Percentiles rank a stretch among this genome's conserved stretches.
Evolutionary conservation across 1,139 yeast genomes (phyloP).

Genomic region (Zygosaccharomyces sapae): DNA sequence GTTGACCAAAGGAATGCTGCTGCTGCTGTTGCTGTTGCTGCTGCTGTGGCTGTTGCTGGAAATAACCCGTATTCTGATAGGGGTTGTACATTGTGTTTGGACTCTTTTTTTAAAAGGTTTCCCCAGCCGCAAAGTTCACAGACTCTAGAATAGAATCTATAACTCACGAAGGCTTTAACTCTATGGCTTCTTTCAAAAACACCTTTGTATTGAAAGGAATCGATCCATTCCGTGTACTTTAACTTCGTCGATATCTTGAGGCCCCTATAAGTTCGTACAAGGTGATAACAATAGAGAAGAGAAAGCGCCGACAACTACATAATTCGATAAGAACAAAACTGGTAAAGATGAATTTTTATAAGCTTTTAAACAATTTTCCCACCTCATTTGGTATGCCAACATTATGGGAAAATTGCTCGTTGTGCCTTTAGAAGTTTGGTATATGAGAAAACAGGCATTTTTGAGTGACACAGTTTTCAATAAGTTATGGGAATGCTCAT

Average conservation of each 20-base stretch:
- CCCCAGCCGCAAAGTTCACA: constrained; percentile 2
- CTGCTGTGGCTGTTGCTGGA: constrained; percentile 16
- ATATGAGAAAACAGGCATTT: background rate
- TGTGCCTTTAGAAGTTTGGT: background rate
- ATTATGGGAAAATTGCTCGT: background rate
- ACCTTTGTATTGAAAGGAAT: background rate
- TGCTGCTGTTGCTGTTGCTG: constrained; percentile 17
- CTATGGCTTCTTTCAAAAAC: background rate
- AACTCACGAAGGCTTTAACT: background rate
- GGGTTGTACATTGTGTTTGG: constrained; percentile 13
- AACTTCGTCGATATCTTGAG: background rate
- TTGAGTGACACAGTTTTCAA: too few relatives aligned
- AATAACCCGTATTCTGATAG: constrained; percentile 16
- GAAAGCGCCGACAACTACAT: background rate
- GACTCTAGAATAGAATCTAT: background rate
- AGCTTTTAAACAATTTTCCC: background rate
- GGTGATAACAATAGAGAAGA: background rate
- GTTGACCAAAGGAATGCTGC: constrained; percentile 9
- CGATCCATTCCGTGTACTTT: constrained; percentile 7
- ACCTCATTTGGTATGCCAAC: background rate
- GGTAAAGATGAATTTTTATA: background rate
- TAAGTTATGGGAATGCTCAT: too few relatives aligned
- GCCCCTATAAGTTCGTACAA: constrained; percentile 9
- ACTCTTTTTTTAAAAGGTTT: background rate
- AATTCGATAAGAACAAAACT: background rate